Conservation (phyloP, 352 stramenopile genomes). For the Phytophthora colocasiae region DNA sequence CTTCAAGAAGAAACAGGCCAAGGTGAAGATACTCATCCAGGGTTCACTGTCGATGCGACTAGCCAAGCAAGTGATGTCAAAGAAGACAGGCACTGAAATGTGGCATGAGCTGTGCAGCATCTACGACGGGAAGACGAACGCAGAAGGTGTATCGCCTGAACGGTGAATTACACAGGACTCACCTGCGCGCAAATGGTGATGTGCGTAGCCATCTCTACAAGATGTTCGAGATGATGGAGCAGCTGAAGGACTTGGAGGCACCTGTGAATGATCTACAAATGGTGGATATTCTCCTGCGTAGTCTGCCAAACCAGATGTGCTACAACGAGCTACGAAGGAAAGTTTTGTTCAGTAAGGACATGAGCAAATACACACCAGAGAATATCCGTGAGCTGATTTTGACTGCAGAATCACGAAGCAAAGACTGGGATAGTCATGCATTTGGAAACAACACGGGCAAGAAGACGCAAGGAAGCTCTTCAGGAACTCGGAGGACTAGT, state of each 20-base stretch:
- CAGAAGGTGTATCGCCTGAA: constrained; percentile 27
- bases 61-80: constrained; percentile 16
- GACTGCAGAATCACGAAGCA: background rate
- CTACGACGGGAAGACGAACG: constrained; percentile 21
- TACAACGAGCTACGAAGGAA: constrained; percentile 16
- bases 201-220: constrained; percentile 1
- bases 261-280: constrained; percentile 5
- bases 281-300: background rate
- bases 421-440: constrained; percentile 9
- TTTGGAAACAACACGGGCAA: constrained; percentile 10
- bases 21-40: constrained; percentile 20
- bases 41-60: constrained; percentile 16
- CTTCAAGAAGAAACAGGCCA: constrained; percentile 14
- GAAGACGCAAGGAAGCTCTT: background rate
- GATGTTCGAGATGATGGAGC: constrained; percentile 11
- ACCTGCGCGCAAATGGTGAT: constrained; percentile 12
- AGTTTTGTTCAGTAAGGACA: constrained; percentile 14
- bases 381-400: background rate
- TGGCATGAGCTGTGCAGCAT: constrained; percentile 1
- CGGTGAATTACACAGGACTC: constrained; percentile 15
- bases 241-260: background rate
- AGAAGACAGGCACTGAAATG: constrained; percentile 23
- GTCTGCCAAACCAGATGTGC: background rate
- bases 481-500: too few relatives aligned
- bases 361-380: constrained; percentile 10